Conservation (phyloP, 768 basidiomycete species). For the Crepidotus variabilis region DNA sequence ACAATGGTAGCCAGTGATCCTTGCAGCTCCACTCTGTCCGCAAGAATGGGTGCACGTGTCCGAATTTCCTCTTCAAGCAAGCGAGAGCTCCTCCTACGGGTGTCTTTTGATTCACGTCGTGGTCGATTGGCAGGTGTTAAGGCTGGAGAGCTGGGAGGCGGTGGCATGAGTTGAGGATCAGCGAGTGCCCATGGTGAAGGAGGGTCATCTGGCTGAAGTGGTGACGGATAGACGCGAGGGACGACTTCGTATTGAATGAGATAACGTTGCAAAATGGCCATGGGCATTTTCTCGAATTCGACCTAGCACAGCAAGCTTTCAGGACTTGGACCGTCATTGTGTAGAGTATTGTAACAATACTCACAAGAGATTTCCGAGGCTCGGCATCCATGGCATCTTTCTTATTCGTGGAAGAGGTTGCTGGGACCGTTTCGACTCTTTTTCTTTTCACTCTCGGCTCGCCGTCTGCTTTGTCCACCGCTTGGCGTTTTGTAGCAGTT, state of each 20-base stretch:
- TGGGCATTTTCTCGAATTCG: constrained; percentile 72
- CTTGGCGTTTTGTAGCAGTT: constrained; percentile 58
- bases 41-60: constrained; percentile 59
- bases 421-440: constrained; percentile 45
- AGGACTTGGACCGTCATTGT: not conserved
- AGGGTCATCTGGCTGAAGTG: constrained; percentile 62
- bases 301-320: constrained; percentile 39
- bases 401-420: constrained; percentile 22
- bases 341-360: constrained; percentile 15
- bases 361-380: constrained; percentile 36
- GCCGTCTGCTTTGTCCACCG: constrained; percentile 65
- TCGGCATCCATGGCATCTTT: constrained; percentile 37
- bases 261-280: constrained; percentile 64
- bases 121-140: constrained; percentile 68
- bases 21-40: constrained; percentile 69
- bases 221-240: constrained; percentile 68
- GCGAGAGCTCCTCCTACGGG: constrained; percentile 67
- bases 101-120: constrained; percentile 62
- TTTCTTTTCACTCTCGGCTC: constrained; percentile 75
- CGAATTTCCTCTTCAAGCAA: constrained; percentile 61
- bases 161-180: constrained; percentile 38
- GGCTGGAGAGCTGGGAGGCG: constrained; percentile 49
- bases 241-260: constrained; percentile 70
- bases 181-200: constrained; percentile 63
- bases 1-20: constrained; percentile 63